Percentiles rank a stretch among this genome's conserved stretches.
Conservation (phyloP, 139 green algal genomes). For the Chlamydomonas applanata region DNA sequence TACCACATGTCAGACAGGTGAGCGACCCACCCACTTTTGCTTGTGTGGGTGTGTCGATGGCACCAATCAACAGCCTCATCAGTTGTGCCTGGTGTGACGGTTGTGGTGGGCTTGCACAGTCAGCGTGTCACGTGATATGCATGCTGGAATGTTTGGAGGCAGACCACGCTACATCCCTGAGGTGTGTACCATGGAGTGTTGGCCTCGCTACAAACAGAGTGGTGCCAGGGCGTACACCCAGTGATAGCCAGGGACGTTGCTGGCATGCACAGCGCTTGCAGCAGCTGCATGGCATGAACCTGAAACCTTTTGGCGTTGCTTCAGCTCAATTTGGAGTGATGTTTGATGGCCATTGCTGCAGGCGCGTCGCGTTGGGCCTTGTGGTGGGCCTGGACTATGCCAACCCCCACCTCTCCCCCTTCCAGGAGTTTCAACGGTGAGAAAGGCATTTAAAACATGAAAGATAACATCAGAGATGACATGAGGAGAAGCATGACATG, state of each 20-base stretch:
- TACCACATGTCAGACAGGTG: conserved; percentile 88
- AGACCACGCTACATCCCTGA: background rate
- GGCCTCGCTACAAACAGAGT: no score
- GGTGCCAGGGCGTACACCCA: no score
- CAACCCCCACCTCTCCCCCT: conserved; percentile 78
- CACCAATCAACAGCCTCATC: background rate
- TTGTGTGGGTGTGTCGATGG: background rate
- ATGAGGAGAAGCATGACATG: no score
- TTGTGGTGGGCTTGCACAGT: no score
- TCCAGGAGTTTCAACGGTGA: conserved; percentile 38
- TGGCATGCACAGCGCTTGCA: no score
- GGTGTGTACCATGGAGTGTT: no score
- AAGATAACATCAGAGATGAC: no score
- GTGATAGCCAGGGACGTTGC: background rate
- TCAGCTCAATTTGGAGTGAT: no score
- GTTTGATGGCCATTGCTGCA: background rate
- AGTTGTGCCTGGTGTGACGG: background rate
- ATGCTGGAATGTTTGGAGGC: background rate
- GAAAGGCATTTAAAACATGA: no score
- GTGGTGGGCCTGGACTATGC: conserved; percentile 89
- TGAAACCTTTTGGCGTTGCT: no score
- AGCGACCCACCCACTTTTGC: background rate
- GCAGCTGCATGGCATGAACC: no score
- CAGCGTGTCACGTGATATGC: background rate
- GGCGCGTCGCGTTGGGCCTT: conserved; percentile 76